Evolutionary conservation across 2,329 filamentous ascomycete genomes (phyloP), one percentile per base, ranked within the genome.

Genomic region (Diaporthe citrichinensis): DNA sequence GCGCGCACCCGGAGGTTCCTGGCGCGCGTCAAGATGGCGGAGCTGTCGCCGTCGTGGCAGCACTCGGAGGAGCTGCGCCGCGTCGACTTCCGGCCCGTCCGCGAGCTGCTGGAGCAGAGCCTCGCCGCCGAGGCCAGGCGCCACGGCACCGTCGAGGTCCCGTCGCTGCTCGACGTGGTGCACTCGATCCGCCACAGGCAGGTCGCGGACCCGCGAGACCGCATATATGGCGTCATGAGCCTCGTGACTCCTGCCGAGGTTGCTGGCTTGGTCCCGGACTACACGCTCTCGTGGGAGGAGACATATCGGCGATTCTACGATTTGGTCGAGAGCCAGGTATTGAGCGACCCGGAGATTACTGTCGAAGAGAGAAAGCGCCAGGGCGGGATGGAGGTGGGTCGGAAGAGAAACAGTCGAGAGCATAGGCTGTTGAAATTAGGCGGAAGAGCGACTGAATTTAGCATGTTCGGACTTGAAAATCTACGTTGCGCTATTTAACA

Each of bases 141-240:
- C 2, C 28, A 44, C 14, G 58, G 58, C n/a, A 62, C 36, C n/a
- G n/a, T 62, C 58, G 58, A 44, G 58, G n/a, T 28, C 23, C 36
- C 58, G 39, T 20, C 58, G 36, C 36, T 62, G 36, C 58, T 62
- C 15, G 58, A 62, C 58, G 36, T 62, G 36, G 58, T 62, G n/a
- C 58, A 62, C 39, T 62, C 58, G 12, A 28, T 44, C 15, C 58
- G 58, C n/a, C 58, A 62, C 39, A 62, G 36, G 36, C n/a, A 62
- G 62, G 62, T 34, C 17, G 7, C 8, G 5, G 71, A 73, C 57
- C 71, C 39, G 36, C 71, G 71, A 3, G 68, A 72, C 51, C 28
- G 51, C 17, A 72, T 72, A 15, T 72, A 59, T 25, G 68, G 68
- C 5, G 49, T 72, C 49, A 53, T 72, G 23, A 57, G 68, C 36